Base-by-base conservation (phyloP, 2,329 filamentous ascomycete genomes). In the Neoscytalidium dimidiatum region DNA sequence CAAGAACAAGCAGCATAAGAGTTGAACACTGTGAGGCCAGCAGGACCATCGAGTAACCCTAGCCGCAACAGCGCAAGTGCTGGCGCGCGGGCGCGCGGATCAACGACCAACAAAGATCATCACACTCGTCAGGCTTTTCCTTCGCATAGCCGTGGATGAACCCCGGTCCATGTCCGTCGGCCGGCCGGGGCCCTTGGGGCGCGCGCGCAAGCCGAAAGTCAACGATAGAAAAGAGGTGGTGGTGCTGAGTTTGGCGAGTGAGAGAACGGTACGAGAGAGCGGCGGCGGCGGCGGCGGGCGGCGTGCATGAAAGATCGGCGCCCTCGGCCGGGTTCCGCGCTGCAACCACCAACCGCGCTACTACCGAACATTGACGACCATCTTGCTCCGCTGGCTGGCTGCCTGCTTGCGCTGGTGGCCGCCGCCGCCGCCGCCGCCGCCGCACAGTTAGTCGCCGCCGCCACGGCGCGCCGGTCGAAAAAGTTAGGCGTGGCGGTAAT, bases 301-400 rank as follows among this genome's bases (percentile, higher is more conserved):
- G 53, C 33, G 23, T 41, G 56, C 56, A 60, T 60, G 56, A 60
- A 60, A 46, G 56, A 60, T 60, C 56, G 41, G 46, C 56, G 56
- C 33, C 28, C 56, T 48, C 56, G 56, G 38, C 41, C 28, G 26
- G 56, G 28, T 41, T 31, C 56, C 56, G 41, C 56, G 56, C 52
- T 43, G 29, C 28, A 28, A 52, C 52, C 52, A 57, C 56, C 26
- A 31, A 23, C 9, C 38, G 43, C 38, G n/a, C 56, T 46, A 46
- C 38, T n/a, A 41, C 23, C 56, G n/a, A 21, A 46, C 38, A 29
- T 41, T 60, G 56, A 46, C 56, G 38, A 31, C 26, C 41, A 28
- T 46, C 56, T n/a, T n/a, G n/a, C n/a, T n/a, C n/a, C n/a, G n/a
- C n/a, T n/a, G n/a, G n/a, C n/a, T n/a, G n/a, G n/a, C n/a, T n/a